phyloP scores from a whole-genome alignment of 768 basidiomycete species.

The Rhodotorula paludigena region DNA sequence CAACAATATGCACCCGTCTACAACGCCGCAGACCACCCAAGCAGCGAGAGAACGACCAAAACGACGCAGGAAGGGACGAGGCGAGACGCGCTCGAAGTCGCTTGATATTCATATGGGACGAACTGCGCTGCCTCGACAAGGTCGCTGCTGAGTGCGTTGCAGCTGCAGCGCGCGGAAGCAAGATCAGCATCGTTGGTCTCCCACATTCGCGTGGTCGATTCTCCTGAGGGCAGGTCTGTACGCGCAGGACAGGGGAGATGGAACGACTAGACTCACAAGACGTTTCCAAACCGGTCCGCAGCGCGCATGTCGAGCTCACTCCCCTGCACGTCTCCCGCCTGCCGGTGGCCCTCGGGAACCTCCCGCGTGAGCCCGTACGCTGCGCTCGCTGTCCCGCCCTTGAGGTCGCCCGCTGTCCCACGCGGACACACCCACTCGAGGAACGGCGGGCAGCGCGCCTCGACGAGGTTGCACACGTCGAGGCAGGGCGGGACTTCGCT shows the following conservation, averaged over 20 bases:
- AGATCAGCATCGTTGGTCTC: background rate
- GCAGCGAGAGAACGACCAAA: background rate
- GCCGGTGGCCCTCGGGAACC: background rate
- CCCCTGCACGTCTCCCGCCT: slow-evolving; percentile 30
- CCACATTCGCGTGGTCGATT: too few species aligned
- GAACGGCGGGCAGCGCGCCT: slow-evolving; percentile 71
- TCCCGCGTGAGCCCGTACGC: slow-evolving; percentile 23
- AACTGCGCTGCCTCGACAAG: slow-evolving; percentile 27
- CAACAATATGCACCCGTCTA: too few species aligned
- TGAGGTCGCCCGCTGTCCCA: background rate
- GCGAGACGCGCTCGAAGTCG: too few species aligned
- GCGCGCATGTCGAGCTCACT: background rate
- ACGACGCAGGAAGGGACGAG: too few species aligned
- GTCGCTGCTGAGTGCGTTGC: slow-evolving; percentile 35
- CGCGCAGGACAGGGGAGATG: too few species aligned
- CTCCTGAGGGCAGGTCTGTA: too few species aligned
- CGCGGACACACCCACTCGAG: slow-evolving; percentile 63
- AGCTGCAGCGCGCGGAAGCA: background rate
- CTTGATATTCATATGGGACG: too few species aligned
- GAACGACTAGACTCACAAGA: slow-evolving; percentile 34
- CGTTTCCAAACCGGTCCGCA: slow-evolving; percentile 41
- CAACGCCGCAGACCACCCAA: too few species aligned
- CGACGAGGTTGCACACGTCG: slow-evolving; percentile 67
- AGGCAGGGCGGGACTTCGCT: slow-evolving; percentile 69
- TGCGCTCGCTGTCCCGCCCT: slow-evolving; percentile 22